phyloP scores from a whole-genome alignment of 768 basidiomycete species.

The Tulasnella sp. region DNA sequence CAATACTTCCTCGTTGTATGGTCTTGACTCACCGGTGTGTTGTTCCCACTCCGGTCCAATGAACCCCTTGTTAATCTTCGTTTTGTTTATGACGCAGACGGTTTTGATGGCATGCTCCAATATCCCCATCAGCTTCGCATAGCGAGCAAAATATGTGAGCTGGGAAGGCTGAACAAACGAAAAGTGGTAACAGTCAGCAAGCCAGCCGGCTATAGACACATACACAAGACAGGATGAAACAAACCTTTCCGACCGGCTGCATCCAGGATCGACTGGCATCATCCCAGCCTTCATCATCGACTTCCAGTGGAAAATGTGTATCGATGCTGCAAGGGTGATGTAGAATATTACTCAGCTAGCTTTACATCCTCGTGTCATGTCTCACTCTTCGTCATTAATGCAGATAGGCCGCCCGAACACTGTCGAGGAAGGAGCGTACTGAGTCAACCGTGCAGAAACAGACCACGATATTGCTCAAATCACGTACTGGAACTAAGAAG shows the following conservation, averaged over 20 bases:
- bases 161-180: constrained; percentile 31
- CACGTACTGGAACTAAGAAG: constrained; percentile 27
- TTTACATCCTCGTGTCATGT: constrained; percentile 5
- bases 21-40: no score
- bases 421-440: no score
- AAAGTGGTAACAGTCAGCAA: constrained; percentile 35
- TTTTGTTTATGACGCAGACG: constrained; percentile 66
- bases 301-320: constrained; percentile 56
- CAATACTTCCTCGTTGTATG: background rate
- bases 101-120: constrained; percentile 47
- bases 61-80: constrained; percentile 41
- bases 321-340: constrained; percentile 44
- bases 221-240: constrained; percentile 55
- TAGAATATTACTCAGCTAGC: background rate
- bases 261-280: constrained; percentile 44
- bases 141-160: constrained; percentile 45
- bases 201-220: constrained; percentile 48
- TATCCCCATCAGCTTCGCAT: constrained; percentile 48
- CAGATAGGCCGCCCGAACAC: constrained; percentile 54
- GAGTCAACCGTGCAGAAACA: no score
- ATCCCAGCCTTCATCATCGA: constrained; percentile 76
- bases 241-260: constrained; percentile 44
- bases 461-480: background rate
- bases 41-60: constrained; percentile 44
- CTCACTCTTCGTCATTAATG: constrained; percentile 65